Evolutionary conservation across 257 asterid genomes (phyloP).

Genomic region (Haberlea rhodopensis): DNA sequence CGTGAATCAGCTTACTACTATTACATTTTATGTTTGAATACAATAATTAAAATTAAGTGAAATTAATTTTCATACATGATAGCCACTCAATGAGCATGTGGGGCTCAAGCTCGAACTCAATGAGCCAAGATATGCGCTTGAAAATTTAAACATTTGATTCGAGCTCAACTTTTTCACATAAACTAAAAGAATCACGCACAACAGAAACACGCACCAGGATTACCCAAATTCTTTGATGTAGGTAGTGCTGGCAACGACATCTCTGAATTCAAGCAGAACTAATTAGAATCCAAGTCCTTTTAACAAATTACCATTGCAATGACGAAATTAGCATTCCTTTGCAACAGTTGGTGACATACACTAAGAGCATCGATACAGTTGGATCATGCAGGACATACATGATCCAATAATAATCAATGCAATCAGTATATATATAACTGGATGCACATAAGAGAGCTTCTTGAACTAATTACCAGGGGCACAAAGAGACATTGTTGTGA

Average conservation of each 20-base stretch:
- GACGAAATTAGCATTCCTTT: not conserved
- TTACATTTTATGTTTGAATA: no score
- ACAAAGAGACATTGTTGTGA: constrained; percentile 83
- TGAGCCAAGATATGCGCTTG: not conserved
- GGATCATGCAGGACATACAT: not conserved
- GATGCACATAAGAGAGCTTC: constrained; percentile 2
- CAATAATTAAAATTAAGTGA: no score
- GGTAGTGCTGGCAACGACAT: constrained; percentile 98
- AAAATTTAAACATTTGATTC: not conserved
- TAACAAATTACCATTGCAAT: constrained; percentile 1
- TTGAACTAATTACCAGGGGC: constrained; percentile 74
- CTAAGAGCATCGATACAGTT: not conserved
- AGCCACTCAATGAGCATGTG: not conserved
- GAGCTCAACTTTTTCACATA: not conserved
- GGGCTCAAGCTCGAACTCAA: not conserved
- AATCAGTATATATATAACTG: not conserved
- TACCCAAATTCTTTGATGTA: constrained; percentile 56
- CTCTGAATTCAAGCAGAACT: constrained; percentile 50
- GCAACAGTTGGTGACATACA: not conserved
- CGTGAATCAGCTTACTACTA: no score
- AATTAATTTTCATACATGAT: no score
- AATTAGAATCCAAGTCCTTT: constrained; percentile 13
- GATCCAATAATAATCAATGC: not conserved
- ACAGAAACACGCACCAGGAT: constrained; percentile 46
- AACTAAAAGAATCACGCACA: not conserved